Evolutionary conservation across 441 rosid species (phyloP), one percentile per base, ranked within the genome.

Genomic region (Manihot esculenta): DNA sequence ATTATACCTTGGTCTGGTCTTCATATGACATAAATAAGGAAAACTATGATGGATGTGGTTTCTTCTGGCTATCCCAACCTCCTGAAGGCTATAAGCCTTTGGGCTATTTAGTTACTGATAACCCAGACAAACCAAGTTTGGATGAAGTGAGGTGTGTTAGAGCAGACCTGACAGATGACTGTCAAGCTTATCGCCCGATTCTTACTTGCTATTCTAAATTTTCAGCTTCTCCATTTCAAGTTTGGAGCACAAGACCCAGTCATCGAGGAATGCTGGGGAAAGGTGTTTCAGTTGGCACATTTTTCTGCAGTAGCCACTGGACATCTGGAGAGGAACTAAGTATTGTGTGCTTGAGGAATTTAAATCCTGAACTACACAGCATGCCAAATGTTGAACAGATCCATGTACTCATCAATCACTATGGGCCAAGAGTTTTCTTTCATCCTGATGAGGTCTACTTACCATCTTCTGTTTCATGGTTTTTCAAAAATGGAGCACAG

Each of bases 381-480:
- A 89, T 88, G 99, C 96, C 99, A 57, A 89, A 82, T 67, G 63
- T 77, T 23, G 80, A 94, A 55, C 96, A 90, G 83, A 80, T 92
- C 62, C 85, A 88, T 77, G 81, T 80, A 5, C 82, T 89, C 53
- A 80, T 92, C 60, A 76, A 74, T 47, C 91, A 87, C 79, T 90
- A 87, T 51, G 97, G 97, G 24, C 97, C 97, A 10, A 84, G 81
- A 1, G 77, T 92, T 23, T 87, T 85, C 86, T 88, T 92, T 74
- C 92, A 92, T 81, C 89, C 89, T 42, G 76, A 76, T 21, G 97
- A 94, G 68, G 72, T 59, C 53, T 92, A 81, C 79, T 79, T 94
- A 56, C 97, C 97, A 47, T 94, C 92, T 42, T 92, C 96, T 18
- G 90, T 94, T 69, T 76, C 90, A 0, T 88, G 97, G 97, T 84